Percentiles rank a stretch among this genome's conserved stretches.
Conservation (phyloP, 2,329 filamentous ascomycete species). For the Microdochium trichocladiopsis region DNA sequence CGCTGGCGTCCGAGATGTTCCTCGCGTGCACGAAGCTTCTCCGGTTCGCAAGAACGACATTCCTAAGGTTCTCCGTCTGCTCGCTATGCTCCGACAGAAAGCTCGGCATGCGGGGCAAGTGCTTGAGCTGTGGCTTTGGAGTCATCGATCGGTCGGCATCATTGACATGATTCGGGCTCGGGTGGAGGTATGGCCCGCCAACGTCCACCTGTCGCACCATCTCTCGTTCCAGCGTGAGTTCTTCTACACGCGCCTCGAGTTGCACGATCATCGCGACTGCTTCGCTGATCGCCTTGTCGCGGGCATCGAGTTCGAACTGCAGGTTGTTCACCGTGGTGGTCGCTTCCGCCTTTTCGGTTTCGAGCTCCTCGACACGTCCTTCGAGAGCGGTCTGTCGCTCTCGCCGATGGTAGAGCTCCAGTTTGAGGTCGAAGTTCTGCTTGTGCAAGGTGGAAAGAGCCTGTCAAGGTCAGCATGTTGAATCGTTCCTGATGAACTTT, state of each 20-base stretch:
- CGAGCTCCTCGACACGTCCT: conserved; percentile 45
- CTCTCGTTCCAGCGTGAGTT: conserved; percentile 43
- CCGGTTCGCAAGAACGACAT: conserved; percentile 45
- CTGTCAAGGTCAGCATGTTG: conserved; percentile 22
- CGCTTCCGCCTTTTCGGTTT: conserved; percentile 44
- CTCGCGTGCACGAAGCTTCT: conserved; percentile 44
- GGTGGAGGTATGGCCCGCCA: conserved; percentile 24
- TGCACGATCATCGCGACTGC: conserved; percentile 63
- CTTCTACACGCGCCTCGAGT: conserved; percentile 53
- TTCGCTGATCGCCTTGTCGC: conserved; percentile 64
- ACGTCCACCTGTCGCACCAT: conserved; percentile 44
- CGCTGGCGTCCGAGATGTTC: conserved; percentile 33
- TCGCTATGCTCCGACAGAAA: conserved; percentile 55
- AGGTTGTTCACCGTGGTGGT: conserved; percentile 53
- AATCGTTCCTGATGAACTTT: too few relatives aligned
- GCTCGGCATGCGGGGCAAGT: conserved; percentile 53
- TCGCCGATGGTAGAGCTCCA: conserved; percentile 63
- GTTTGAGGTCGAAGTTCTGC: conserved; percentile 70
- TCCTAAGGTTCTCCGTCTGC: conserved; percentile 53
- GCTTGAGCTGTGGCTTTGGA: conserved; percentile 17
- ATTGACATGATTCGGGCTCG: conserved; percentile 18
- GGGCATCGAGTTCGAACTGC: conserved; percentile 54
- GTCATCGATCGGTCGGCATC: conserved; percentile 11
- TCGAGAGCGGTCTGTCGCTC: conserved; percentile 57
- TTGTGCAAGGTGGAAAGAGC: conserved; percentile 64